Conservation (phyloP, 2,329 filamentous ascomycete genomes). For the Penicillium sp. region DNA sequence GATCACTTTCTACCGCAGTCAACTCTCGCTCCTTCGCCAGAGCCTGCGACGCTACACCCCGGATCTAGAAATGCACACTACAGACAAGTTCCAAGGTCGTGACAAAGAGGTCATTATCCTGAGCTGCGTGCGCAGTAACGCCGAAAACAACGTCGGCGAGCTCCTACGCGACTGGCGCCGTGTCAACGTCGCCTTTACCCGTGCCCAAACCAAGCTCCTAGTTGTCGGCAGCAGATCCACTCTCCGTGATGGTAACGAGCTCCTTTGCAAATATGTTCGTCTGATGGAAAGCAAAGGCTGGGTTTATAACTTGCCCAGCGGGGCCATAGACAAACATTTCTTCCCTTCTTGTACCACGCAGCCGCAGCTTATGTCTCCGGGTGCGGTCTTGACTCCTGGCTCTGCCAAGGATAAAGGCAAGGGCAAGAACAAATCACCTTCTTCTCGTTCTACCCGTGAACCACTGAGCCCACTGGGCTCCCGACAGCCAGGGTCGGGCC, state of each 20-base stretch:
- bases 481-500: constrained; percentile 33
- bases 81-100: constrained; percentile 92
- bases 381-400: background rate
- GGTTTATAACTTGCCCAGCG: constrained; percentile 69
- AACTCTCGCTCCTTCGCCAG: constrained; percentile 79
- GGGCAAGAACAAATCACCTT: constrained; percentile 18
- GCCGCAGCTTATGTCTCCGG: constrained; percentile 25
- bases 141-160: constrained; percentile 80
- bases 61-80: constrained; percentile 89
- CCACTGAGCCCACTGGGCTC: constrained; percentile 36
- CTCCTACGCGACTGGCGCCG: constrained; percentile 86
- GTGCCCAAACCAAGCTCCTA: constrained; percentile 87
- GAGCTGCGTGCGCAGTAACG: constrained; percentile 83
- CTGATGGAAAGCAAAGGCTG: constrained; percentile 78
- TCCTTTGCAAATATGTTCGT: constrained; percentile 72
- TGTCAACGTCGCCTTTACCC: constrained; percentile 93
- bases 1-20: constrained; percentile 94
- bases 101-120: constrained; percentile 93
- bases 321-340: constrained; percentile 65
- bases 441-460: constrained; percentile 17
- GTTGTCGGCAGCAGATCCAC: constrained; percentile 82
- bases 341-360: constrained; percentile 55
- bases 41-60: constrained; percentile 59
- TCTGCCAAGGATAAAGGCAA: constrained; percentile 3
- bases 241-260: constrained; percentile 65